Evolutionary conservation across 768 basidiomycete species (phyloP).

Genomic region (Termitomyces sp.): DNA sequence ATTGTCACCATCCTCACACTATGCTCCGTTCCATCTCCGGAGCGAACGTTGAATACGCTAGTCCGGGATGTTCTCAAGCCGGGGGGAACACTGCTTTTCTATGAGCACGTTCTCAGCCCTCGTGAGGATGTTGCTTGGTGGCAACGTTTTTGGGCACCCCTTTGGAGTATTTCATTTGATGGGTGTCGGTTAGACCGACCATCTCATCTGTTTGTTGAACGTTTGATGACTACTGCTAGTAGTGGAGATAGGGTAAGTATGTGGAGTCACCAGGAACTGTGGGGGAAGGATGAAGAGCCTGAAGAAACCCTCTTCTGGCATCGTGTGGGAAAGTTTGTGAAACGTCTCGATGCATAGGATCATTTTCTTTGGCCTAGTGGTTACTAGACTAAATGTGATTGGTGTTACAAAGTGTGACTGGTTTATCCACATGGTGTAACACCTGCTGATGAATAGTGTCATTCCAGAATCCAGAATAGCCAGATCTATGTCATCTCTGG

Average conservation of each 20-base stretch:
- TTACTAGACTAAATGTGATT: too few relatives aligned
- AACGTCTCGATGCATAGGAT: constrained; percentile 18
- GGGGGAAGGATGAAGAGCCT: constrained; percentile 44
- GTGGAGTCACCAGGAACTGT: constrained; percentile 44
- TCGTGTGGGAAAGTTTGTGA: constrained; percentile 50
- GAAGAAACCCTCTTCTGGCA: constrained; percentile 61
- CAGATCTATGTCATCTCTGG: too few relatives aligned
- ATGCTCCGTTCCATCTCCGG: constrained; percentile 57
- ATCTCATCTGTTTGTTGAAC: constrained; percentile 41
- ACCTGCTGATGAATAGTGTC: too few relatives aligned
- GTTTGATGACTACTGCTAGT: constrained; percentile 20
- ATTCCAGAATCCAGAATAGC: too few relatives aligned
- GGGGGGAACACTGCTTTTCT: constrained; percentile 59
- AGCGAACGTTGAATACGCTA: constrained; percentile 39
- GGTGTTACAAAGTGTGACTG: too few relatives aligned
- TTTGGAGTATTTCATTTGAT: constrained; percentile 56
- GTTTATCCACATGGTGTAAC: too few relatives aligned
- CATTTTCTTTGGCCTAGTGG: too few relatives aligned
- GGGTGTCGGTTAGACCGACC: constrained; percentile 62
- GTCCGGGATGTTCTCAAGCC: constrained; percentile 50
- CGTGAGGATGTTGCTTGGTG: constrained; percentile 55
- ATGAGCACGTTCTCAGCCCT: constrained; percentile 63
- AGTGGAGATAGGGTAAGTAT: constrained; percentile 22
- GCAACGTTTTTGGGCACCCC: constrained; percentile 68
- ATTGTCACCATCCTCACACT: constrained; percentile 60